These are phyloP conservation scores for Russula olivacea DNA, from an alignment of 768 basidiomycete genomes.

Conservation along the genomic window DNA sequence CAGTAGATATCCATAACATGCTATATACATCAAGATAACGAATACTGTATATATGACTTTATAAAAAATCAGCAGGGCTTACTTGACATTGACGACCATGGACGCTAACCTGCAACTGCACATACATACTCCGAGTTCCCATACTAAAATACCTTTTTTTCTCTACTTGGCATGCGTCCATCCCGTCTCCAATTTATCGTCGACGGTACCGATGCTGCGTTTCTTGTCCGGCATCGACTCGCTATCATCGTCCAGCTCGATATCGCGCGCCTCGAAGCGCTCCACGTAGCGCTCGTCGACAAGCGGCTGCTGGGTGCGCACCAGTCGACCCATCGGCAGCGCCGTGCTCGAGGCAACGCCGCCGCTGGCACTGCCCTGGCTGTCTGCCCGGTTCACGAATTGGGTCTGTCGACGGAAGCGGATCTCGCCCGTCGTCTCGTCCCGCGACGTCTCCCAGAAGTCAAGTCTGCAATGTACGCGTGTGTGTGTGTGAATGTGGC, in stretches of 20 bases:
- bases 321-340: conserved; percentile 19
- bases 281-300: conserved; percentile 16
- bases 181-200: neutral
- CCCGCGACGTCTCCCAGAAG: conserved; percentile 23
- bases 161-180: conserved; percentile 13
- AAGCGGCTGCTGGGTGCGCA: conserved; percentile 7
- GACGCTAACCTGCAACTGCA: too few species aligned
- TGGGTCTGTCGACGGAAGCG: conserved; percentile 25
- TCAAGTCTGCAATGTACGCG: conserved; percentile 10
- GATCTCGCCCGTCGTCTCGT: conserved; percentile 23
- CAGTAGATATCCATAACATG: neutral
- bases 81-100: too few species aligned
- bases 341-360: conserved; percentile 11
- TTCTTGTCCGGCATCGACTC: conserved; percentile 9
- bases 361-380: neutral
- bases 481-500: neutral
- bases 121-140: too few species aligned
- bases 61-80: neutral
- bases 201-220: neutral
- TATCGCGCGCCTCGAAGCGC: conserved; percentile 23
- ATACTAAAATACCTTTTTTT: neutral
- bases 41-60: neutral
- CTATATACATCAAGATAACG: neutral
- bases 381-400: neutral
- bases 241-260: conserved; percentile 19